Percentiles rank a stretch among this genome's conserved stretches.
Conservation (phyloP, 116 monocot genomes). For the Cymodocea nodosa region DNA sequence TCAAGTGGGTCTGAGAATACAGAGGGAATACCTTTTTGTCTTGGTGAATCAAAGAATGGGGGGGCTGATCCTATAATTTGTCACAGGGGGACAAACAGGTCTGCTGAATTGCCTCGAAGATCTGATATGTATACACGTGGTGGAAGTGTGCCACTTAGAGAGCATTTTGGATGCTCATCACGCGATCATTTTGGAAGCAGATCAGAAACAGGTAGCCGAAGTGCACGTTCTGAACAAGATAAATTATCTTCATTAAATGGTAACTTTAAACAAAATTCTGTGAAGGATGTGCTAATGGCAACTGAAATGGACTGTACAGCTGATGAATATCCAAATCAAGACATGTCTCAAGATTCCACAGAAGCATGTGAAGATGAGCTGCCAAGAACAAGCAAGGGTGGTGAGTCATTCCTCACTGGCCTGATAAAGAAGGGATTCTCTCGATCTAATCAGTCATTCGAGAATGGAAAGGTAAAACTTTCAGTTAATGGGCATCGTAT, state of each 20-base stretch:
- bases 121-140: constrained; percentile 22
- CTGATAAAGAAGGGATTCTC: constrained; percentile 75
- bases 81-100: constrained; percentile 30
- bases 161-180: constrained; percentile 44
- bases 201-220: constrained; percentile 61
- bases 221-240: constrained; percentile 63
- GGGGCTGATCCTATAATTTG: constrained; percentile 32
- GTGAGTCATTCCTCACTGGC: constrained; percentile 65
- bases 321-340: constrained; percentile 51
- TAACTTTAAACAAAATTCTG: constrained; percentile 51
- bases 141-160: constrained; percentile 41
- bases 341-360: constrained; percentile 48
- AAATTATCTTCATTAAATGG: constrained; percentile 31
- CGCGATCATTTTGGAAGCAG: constrained; percentile 29
- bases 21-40: constrained; percentile 31
- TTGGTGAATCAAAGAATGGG: constrained; percentile 30
- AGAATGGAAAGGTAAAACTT: constrained; percentile 48
- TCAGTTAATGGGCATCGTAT: constrained; percentile 52
- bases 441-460: constrained; percentile 28
- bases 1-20: constrained; percentile 38
- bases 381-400: constrained; percentile 30
- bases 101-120: constrained; percentile 29
- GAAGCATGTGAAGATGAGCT: constrained; percentile 39
- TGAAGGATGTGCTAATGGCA: constrained; percentile 55
- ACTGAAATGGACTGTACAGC: constrained; percentile 39